These are phyloP conservation scores for Fraxinus platypoda DNA, from an alignment of 305 asterid genomes.

Conservation along the genomic window DNA sequence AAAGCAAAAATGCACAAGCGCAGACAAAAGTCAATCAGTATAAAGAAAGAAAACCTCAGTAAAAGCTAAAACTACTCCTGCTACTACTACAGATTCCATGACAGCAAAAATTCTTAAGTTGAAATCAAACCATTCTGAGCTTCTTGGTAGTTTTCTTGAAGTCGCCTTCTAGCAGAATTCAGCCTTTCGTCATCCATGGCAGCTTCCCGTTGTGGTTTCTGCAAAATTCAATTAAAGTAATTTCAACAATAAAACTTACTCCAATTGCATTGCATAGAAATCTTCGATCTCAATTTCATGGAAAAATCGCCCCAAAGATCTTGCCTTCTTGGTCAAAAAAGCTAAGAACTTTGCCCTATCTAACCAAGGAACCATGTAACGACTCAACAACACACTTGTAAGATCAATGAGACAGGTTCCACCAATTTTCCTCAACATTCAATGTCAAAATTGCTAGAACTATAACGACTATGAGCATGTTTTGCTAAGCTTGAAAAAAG, in stretches of 20 bases:
- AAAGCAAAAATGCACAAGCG: constrained; percentile 17
- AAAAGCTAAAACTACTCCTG: neutral
- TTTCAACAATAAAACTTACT: neutral
- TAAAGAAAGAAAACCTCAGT: neutral
- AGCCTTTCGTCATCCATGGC: constrained; percentile 65
- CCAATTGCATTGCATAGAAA: neutral
- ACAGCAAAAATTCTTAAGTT: constrained; percentile 22
- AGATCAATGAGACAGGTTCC: neutral
- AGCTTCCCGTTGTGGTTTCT: constrained; percentile 69
- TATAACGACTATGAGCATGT: neutral
- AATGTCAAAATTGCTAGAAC: neutral
- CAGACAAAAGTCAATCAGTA: constrained; percentile 35
- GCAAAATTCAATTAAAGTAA: constrained; percentile 36
- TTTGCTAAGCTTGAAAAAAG: neutral
- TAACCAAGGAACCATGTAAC: neutral
- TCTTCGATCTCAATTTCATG: neutral
- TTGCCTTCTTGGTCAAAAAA: neutral
- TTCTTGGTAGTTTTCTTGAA: constrained; percentile 98
- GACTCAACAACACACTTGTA: neutral
- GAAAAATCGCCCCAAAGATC: neutral
- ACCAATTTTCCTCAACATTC: neutral
- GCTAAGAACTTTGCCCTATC: neutral
- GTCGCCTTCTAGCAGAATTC: constrained; percentile 80
- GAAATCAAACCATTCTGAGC: constrained; percentile 76
- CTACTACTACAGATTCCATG: constrained; percentile 8